Conservation (phyloP, 2,329 filamentous ascomycete genomes). For the Metarhizium brunneum region DNA sequence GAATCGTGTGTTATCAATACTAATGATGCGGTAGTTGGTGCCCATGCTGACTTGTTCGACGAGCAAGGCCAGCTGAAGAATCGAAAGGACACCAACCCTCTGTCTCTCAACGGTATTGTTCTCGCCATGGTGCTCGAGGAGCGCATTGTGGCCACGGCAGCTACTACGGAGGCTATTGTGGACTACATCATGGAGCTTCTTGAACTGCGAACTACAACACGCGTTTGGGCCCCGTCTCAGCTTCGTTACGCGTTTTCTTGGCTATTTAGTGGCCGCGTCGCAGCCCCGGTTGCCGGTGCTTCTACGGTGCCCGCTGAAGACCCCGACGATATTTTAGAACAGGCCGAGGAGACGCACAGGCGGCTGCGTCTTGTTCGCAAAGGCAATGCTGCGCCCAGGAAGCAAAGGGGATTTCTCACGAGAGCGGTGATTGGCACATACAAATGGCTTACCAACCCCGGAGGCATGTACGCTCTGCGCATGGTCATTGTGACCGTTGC, state of each 20-base stretch:
- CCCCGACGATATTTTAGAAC: constrained; percentile 16
- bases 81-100: constrained; percentile 12
- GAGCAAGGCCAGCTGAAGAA: constrained; percentile 26
- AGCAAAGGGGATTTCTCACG: constrained; percentile 11
- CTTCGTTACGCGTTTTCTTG: constrained; percentile 30
- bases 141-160: constrained; percentile 20
- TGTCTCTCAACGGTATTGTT: constrained; percentile 29
- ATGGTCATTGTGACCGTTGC: constrained; percentile 38
- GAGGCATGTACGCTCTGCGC: constrained; percentile 36
- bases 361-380: constrained; percentile 25
- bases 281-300: constrained; percentile 12
- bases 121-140: constrained; percentile 39
- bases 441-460: constrained; percentile 31
- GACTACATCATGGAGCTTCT: constrained; percentile 26
- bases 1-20: constrained; percentile 20
- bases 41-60: constrained; percentile 31
- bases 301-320: constrained; percentile 9
- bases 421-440: constrained; percentile 20
- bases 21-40: constrained; percentile 29
- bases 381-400: constrained; percentile 8
- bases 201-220: constrained; percentile 21
- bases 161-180: constrained; percentile 24
- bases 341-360: constrained; percentile 24
- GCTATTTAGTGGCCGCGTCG: constrained; percentile 18
- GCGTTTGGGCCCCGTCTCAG: constrained; percentile 33